Evolutionary conservation across 208 protist genomes (phyloP).

Genomic region (Acanthamoeba sp.): DNA sequence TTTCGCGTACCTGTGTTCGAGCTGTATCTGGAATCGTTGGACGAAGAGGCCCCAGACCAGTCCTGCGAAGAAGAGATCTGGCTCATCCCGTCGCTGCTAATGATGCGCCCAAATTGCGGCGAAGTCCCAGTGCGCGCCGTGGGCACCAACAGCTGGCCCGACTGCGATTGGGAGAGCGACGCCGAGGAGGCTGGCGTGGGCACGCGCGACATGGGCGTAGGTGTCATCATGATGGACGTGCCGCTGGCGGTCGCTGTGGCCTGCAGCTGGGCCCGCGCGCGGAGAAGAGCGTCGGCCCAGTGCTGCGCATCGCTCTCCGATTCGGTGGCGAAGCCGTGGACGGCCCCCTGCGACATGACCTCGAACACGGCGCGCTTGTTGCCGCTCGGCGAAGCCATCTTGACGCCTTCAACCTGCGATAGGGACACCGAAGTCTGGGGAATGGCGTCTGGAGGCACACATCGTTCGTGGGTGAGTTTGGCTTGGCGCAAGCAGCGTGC

Average conservation of each 20-base stretch:
- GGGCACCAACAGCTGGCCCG: neutral
- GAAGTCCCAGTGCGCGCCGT: neutral
- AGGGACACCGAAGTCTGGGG: neutral
- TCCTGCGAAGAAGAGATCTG: neutral
- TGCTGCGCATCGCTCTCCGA: neutral
- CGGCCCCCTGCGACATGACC: neutral
- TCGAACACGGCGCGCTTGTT: neutral
- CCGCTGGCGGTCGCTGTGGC: neutral
- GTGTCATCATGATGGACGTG: neutral
- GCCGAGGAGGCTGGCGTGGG: too few species aligned
- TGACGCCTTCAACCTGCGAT: neutral
- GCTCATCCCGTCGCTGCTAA: neutral
- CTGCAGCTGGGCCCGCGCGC: slow-evolving; percentile 4
- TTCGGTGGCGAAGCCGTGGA: neutral
- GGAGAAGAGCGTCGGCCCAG: neutral
- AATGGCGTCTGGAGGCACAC: neutral
- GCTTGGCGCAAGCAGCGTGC: too few species aligned
- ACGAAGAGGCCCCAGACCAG: neutral
- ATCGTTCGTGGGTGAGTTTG: too few species aligned
- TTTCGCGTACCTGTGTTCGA: neutral
- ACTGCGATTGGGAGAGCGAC: neutral
- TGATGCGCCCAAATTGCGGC: neutral
- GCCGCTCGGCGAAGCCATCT: neutral
- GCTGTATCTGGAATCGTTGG: neutral
- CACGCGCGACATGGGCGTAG: neutral